Evolutionary conservation across 495 filamentous ascomycete genomes (phyloP).

Genomic region (Penicillium argentinense): DNA sequence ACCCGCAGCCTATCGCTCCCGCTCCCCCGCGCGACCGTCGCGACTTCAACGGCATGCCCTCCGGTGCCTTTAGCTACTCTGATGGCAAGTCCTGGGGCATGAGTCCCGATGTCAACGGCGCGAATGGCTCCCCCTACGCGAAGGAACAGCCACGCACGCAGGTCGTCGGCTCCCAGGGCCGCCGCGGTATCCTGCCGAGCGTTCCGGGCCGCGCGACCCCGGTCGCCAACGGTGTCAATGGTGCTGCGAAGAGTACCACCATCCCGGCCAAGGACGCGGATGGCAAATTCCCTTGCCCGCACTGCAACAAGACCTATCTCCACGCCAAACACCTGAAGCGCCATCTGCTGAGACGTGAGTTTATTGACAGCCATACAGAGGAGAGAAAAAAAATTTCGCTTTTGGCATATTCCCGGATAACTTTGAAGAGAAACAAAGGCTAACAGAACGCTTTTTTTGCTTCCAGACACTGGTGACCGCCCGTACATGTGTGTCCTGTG

Average conservation of each 20-base stretch:
- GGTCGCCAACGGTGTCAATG: constrained; percentile 56
- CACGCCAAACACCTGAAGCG: constrained; percentile 97
- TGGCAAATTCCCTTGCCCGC: constrained; percentile 94
- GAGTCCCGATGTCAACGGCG: constrained; percentile 38
- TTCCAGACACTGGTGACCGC: constrained; percentile 85
- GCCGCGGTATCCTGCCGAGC: constrained; percentile 86
- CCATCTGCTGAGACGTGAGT: constrained; percentile 92
- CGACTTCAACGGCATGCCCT: constrained; percentile 59
- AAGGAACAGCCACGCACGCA: constrained; percentile 70
- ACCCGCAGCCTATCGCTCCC: constrained; percentile 71
- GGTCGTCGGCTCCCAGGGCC: constrained; percentile 89
- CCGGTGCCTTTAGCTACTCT: constrained; percentile 55
- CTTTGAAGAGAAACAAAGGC: no score
- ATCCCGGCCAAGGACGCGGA: constrained; percentile 92
- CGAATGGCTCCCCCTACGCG: constrained; percentile 43
- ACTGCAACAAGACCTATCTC: constrained; percentile 96
- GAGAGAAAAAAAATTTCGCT: no score
- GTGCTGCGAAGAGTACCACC: constrained; percentile 68
- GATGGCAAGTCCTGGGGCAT: constrained; percentile 47
- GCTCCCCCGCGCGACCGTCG: constrained; percentile 62
- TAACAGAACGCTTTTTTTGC: constrained; percentile 3
- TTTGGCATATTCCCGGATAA: no score
- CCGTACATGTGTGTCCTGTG: constrained; percentile 97
- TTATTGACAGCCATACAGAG: no score
- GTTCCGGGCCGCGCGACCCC: constrained; percentile 75